Conservation (phyloP, 768 basidiomycete species). For the Fomitopsis pulvina region DNA sequence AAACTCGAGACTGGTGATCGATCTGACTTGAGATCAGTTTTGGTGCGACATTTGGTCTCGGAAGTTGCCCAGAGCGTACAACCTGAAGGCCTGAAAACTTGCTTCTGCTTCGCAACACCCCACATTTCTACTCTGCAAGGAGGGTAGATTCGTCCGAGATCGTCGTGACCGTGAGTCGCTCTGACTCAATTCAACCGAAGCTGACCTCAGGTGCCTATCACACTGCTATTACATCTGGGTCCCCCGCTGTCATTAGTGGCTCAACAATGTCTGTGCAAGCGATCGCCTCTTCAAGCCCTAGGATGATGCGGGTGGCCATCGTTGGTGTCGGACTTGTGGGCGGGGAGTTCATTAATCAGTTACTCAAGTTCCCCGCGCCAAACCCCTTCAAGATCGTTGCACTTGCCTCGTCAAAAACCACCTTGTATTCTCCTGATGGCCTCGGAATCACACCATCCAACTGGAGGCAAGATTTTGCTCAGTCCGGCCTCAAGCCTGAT, state of each 20-base stretch:
- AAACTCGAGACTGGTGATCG: too few species aligned
- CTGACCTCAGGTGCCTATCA: too few species aligned
- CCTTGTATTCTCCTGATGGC: constrained; percentile 45
- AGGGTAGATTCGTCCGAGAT: too few species aligned
- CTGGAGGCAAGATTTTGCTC: constrained; percentile 43
- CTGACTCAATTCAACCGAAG: too few species aligned
- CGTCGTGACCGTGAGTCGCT: too few species aligned
- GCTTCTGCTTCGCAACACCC: background rate
- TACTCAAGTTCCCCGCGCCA: constrained; percentile 57
- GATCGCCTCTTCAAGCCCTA: constrained; percentile 9
- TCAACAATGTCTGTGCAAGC: background rate
- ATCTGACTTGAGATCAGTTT: too few species aligned
- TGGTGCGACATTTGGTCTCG: background rate
- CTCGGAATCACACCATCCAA: constrained; percentile 33
- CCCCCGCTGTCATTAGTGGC: background rate
- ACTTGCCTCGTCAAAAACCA: constrained; percentile 59
- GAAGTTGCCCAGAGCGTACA: background rate
- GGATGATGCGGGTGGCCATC: constrained; percentile 54
- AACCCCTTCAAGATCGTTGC: constrained; percentile 59
- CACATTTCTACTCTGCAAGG: too few species aligned
- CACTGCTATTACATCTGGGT: too few species aligned
- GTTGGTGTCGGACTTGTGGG: constrained; percentile 94
- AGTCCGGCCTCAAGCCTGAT: constrained; percentile 38
- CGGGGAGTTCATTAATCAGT: constrained; percentile 76
- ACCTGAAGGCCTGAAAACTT: background rate